A percentile compares a stretch with the other conserved stretches of the same genome.
Evolutionary conservation across 192 early-diverging fungal species (phyloP).

Genomic region (Cetraspora pellucida): DNA sequence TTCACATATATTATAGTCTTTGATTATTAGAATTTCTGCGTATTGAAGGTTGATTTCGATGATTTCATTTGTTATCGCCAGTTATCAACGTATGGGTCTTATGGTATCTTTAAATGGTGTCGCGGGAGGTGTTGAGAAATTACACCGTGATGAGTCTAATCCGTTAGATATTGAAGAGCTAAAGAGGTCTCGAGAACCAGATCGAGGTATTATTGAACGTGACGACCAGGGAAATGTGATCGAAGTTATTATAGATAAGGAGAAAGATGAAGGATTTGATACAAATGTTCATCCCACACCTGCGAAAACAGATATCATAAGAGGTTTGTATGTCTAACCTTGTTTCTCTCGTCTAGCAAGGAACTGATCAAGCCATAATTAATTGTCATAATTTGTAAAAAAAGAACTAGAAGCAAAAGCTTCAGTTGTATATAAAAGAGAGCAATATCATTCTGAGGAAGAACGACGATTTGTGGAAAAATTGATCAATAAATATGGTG

Average conservation of each 20-base stretch:
- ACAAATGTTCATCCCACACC: constrained; percentile 48
- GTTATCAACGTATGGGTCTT: constrained; percentile 72
- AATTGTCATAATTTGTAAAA: neutral
- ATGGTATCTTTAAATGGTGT: constrained; percentile 67
- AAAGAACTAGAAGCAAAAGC: constrained; percentile 60
- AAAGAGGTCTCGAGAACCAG: constrained; percentile 56
- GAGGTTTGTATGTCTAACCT: constrained; percentile 26
- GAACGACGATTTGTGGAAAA: constrained; percentile 59
- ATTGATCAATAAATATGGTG: constrained; percentile 69
- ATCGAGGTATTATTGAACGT: constrained; percentile 80
- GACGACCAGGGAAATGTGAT: constrained; percentile 76
- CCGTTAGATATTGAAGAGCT: constrained; percentile 57
- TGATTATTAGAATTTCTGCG: neutral
- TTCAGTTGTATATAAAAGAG: constrained; percentile 44
- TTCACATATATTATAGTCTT: neutral
- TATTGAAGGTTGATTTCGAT: neutral
- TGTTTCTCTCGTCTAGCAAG: neutral
- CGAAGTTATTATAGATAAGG: constrained; percentile 63
- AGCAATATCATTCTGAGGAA: constrained; percentile 58
- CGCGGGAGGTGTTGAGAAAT: constrained; percentile 56
- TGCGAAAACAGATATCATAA: constrained; percentile 63
- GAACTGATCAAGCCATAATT: neutral
- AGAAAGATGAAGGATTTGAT: constrained; percentile 50
- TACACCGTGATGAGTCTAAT: constrained; percentile 46
- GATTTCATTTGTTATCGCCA: constrained; percentile 26